phyloP scores from a whole-genome alignment of 208 protist genomes.

The Leishmania lainsoni region DNA sequence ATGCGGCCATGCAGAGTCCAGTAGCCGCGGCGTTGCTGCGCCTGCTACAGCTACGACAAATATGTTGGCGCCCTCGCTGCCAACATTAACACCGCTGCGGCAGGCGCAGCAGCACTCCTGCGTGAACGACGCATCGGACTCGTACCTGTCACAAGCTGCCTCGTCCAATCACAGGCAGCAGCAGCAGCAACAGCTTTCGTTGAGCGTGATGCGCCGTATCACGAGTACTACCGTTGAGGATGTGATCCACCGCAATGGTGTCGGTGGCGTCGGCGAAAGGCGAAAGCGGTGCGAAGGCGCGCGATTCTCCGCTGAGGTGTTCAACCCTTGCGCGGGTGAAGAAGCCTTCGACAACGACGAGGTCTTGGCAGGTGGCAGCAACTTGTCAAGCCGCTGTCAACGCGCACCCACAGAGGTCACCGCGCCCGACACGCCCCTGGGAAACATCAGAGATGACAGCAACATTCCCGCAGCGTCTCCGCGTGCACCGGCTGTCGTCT shows the following conservation, averaged over 20 bases:
- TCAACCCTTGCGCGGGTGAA: not conserved
- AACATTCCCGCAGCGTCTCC: not conserved
- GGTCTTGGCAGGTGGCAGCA: not conserved
- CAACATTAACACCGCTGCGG: not conserved
- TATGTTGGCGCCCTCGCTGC: not conserved
- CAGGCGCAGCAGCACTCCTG: conserved; percentile 2
- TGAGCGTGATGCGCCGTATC: not conserved
- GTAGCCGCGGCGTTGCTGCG: not conserved
- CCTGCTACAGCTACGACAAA: not conserved
- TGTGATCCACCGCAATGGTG: not conserved
- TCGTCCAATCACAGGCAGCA: not conserved
- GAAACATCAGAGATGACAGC: not conserved
- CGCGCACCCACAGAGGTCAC: not conserved
- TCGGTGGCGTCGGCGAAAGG: not conserved
- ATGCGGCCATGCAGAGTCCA: not conserved
- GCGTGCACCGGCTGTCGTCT: no score
- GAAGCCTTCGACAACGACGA: not conserved
- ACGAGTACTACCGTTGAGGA: not conserved
- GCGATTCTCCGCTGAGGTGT: not conserved
- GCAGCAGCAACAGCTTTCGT: not conserved
- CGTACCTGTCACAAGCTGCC: conserved; percentile 16
- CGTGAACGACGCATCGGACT: conserved; percentile 18
- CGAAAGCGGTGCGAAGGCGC: not conserved
- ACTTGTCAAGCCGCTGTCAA: not conserved
- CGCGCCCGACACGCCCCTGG: not conserved